phyloP scores from a whole-genome alignment of 1,284 basidiomycete species.

The Microbotryum scabiosae region DNA sequence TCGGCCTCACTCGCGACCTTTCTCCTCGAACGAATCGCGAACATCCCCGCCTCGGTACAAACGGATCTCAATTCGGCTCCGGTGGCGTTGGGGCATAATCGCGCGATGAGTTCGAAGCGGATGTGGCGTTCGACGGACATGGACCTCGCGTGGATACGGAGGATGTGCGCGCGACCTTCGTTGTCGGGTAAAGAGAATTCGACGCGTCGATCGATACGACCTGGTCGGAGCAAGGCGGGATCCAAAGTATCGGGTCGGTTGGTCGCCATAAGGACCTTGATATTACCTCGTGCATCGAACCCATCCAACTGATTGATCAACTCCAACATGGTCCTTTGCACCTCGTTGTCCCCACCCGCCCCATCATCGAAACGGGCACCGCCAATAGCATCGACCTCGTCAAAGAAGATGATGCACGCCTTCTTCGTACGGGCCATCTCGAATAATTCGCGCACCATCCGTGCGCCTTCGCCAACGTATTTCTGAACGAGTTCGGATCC shows the following conservation, averaged over 20 bases:
- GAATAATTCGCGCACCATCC: conserved; percentile 98
- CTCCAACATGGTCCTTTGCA: conserved; percentile 99
- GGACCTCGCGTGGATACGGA: conserved; percentile 92
- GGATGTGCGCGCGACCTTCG: conserved; percentile 92
- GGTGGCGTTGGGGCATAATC: conserved; percentile 94
- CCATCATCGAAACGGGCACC: conserved; percentile 99
- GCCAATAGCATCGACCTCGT: conserved; percentile 95
- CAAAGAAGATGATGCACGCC: conserved; percentile 99
- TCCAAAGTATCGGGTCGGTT: conserved; percentile 98
- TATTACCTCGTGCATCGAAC: conserved; percentile 96
- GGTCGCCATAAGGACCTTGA: conserved; percentile 99
- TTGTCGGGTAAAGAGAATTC: conserved; percentile 94
- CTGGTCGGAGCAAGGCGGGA: conserved; percentile 90
- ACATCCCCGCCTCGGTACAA: conserved; percentile 99
- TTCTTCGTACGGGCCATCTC: conserved; percentile 99
- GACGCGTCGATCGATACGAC: conserved; percentile 88
- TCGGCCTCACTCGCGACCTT: conserved; percentile 97
- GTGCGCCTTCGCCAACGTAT: conserved; percentile 96
- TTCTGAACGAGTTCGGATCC: conserved; percentile 98
- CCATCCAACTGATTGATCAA: conserved; percentile 98
- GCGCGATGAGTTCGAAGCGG: conserved; percentile 93
- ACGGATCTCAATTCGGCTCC: conserved; percentile 95
- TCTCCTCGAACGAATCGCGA: conserved; percentile 90
- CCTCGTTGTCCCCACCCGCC: conserved; percentile 97
- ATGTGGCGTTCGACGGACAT: conserved; percentile 98